Evolutionary conservation across 164 flowering plant genomes (phyloP).

Genomic region (Magnolia kwangsiensis): DNA sequence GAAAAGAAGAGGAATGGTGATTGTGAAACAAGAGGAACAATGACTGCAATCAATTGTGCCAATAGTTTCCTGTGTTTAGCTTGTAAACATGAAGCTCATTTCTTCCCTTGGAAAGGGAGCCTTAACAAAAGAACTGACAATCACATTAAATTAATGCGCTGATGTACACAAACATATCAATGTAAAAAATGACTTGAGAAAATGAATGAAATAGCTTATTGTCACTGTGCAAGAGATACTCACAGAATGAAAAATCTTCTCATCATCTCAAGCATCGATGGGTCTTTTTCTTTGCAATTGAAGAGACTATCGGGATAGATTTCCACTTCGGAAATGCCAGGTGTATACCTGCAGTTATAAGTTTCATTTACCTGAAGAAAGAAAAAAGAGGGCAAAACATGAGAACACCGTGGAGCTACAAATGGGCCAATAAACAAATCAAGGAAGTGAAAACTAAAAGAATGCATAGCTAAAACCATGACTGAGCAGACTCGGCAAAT

Average conservation of each 20-base stretch:
- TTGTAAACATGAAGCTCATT: not conserved
- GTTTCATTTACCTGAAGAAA: slow-evolving; percentile 69
- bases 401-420: not conserved
- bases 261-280: slow-evolving; percentile 59
- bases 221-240: slow-evolving; percentile 25
- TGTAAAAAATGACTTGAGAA: not conserved
- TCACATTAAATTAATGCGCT: too few relatives aligned
- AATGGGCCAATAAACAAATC: not conserved
- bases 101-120: not conserved
- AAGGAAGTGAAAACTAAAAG: not conserved
- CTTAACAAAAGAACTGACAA: not conserved
- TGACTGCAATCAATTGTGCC: not conserved
- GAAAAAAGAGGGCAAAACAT: not conserved
- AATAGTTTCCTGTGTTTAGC: not conserved
- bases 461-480: not conserved
- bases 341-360: slow-evolving; percentile 80
- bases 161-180: not conserved
- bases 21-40: not conserved
- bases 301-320: slow-evolving; percentile 50
- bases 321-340: slow-evolving; percentile 60
- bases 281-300: slow-evolving; percentile 58
- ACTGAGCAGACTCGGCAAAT: not conserved
- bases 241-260: slow-evolving; percentile 52
- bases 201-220: not conserved
- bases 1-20: not conserved